These are phyloP conservation scores for Sordariomycetes sp. DNA, from an alignment of 2,329 filamentous ascomycete species.

Conservation along the genomic window DNA sequence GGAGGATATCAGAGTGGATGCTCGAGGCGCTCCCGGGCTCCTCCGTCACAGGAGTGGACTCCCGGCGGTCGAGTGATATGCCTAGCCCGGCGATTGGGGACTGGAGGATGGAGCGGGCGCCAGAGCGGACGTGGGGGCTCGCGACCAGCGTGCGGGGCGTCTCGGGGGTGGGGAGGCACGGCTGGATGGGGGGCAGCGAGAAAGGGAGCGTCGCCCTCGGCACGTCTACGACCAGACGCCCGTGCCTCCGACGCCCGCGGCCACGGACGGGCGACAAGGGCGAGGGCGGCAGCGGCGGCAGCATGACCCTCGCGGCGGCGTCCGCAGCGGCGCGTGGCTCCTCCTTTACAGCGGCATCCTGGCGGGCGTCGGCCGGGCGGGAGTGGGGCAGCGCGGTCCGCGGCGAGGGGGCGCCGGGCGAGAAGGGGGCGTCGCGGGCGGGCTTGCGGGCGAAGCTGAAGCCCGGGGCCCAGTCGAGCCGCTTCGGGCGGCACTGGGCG, in stretches of 20 bases:
- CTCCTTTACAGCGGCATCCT: not conserved
- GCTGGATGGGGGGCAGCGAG: not conserved
- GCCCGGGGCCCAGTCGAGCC: constrained; percentile 1
- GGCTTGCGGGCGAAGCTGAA: constrained; percentile 1
- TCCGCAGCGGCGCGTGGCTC: not conserved
- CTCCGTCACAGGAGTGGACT: not conserved
- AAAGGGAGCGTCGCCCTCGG: not conserved
- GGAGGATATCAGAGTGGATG: constrained; percentile 12
- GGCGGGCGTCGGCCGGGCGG: not conserved
- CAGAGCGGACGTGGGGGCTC: not conserved
- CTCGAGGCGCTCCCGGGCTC: constrained; percentile 5
- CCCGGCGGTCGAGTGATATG: not conserved
- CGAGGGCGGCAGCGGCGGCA: not conserved
- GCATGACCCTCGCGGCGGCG: not conserved
- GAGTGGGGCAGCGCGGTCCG: constrained; percentile 7
- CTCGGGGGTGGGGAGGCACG: not conserved
- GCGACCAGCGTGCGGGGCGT: not conserved
- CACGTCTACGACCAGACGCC: not conserved
- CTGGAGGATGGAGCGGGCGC: not conserved
- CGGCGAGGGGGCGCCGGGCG: not conserved
- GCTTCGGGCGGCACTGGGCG: not conserved
- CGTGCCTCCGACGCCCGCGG: not conserved
- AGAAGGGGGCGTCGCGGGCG: not conserved
- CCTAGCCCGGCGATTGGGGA: not conserved
- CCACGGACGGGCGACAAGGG: not conserved